Conservation (phyloP, 768 basidiomycete genomes). For the Crucibulum laeve region DNA sequence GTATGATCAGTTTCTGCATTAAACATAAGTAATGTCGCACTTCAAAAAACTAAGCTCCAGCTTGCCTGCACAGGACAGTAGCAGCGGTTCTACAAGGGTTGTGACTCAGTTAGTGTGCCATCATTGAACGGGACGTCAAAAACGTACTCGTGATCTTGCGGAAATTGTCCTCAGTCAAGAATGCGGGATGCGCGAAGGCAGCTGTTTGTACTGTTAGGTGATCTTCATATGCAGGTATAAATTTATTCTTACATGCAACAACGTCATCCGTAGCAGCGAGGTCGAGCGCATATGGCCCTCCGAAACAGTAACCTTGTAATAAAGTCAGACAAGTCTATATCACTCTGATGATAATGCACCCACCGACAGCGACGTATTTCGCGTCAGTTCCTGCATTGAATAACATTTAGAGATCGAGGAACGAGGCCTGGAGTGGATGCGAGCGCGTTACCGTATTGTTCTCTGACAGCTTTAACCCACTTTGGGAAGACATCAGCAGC, state of each 20-base stretch:
- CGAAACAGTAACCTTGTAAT: slow-evolving; percentile 51
- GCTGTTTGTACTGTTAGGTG: slow-evolving; percentile 20
- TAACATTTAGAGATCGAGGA: not conserved
- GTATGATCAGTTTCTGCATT: slow-evolving; percentile 47
- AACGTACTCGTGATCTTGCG: slow-evolving; percentile 40
- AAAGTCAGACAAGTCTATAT: not conserved
- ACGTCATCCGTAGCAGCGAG: slow-evolving; percentile 40
- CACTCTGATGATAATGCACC: slow-evolving; percentile 6
- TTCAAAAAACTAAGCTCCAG: not conserved
- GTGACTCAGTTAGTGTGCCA: not conserved
- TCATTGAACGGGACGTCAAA: not conserved
- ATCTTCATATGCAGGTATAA: not conserved
- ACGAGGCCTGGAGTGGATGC: not conserved
- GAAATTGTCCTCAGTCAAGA: slow-evolving; percentile 44
- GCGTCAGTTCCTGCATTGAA: slow-evolving; percentile 2
- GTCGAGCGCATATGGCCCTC: slow-evolving; percentile 47
- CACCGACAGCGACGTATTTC: slow-evolving; percentile 30
- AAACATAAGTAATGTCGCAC: not conserved
- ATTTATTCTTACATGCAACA: slow-evolving; percentile 34
- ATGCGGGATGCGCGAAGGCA: slow-evolving; percentile 55
- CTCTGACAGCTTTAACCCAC: slow-evolving; percentile 41
- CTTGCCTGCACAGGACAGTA: slow-evolving; percentile 53
- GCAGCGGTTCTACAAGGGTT: slow-evolving; percentile 38
- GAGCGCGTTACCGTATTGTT: slow-evolving; percentile 9
- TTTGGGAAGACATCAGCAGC: slow-evolving; percentile 31